Evolutionary conservation across 139 green algal genomes (phyloP), one percentile per base, ranked within the genome.

Genomic region (Asterochloris erici): DNA sequence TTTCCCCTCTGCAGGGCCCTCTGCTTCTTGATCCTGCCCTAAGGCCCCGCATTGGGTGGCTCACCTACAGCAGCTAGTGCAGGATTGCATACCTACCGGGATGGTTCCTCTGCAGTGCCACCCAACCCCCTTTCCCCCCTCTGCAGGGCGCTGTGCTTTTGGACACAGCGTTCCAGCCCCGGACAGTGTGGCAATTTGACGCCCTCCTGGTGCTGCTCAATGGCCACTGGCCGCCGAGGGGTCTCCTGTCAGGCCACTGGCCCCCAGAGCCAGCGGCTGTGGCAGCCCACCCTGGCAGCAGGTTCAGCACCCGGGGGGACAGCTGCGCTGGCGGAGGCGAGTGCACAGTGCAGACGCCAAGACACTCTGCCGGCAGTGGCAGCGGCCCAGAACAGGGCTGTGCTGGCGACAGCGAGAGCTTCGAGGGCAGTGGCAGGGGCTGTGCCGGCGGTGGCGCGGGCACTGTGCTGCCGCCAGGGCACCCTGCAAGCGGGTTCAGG

Each of bases 221-320:
- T 1, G 93, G 93, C 10, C 88, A 93, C 81, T 97, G 93, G 93
- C 93, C 93, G 0, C 71, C 93, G 0, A 86, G 93, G 2, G 93
- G 93, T n/a, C 86, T 97, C 21, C 61, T 97, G 17, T 95, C 93
- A 21, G 93, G 93, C 62, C 66, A 82, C 24, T 95, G 92, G 92
- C 92, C 92, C 10, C 92, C 91, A 0, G 27, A 75, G 14, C 75
- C 79, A 15, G 10, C 28, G 9, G 61, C 73, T 15, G 26, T 26
- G 29, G 77, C 28, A 38, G 77, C 29, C 66, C 66, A 26, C 19
- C 66, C 17, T 71, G 2, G 17, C 66, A 71, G 66, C 66, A 71
- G 66, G 4, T 71, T 71, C 19, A 2, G 17, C 17, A 9, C 1
- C 66, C 10, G 17, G 19, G 66, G 17, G 66, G 17, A 26, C 19